Conservation (phyloP, 345 rosid species). For the Triadica sebifera region DNA sequence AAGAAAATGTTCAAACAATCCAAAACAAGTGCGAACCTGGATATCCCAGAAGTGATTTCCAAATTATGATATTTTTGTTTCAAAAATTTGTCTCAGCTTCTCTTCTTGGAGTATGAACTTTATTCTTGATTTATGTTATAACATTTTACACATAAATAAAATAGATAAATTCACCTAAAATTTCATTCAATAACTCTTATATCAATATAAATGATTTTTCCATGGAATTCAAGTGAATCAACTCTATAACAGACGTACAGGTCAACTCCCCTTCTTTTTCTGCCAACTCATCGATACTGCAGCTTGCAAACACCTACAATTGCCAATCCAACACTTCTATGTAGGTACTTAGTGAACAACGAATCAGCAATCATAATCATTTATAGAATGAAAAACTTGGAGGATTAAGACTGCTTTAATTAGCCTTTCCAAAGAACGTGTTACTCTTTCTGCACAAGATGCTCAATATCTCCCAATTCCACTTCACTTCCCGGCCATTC, state of each 20-base stretch:
- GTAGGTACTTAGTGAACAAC: neutral
- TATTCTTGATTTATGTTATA: neutral
- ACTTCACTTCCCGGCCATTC: slow-evolving; percentile 46
- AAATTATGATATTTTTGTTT: neutral
- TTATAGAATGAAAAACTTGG: neutral
- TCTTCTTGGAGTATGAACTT: neutral
- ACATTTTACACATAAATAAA: neutral
- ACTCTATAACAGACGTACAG: neutral
- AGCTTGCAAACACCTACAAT: neutral
- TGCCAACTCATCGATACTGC: neutral
- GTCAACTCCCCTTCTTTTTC: neutral
- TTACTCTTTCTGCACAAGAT: slow-evolving; percentile 55
- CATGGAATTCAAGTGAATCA: neutral
- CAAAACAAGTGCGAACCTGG: neutral
- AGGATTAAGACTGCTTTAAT: neutral
- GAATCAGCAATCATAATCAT: neutral
- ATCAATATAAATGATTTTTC: slow-evolving; percentile 1
- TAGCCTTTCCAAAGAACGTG: neutral
- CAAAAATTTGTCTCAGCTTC: neutral
- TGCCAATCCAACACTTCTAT: neutral
- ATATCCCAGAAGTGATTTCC: neutral
- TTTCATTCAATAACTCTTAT: neutral
- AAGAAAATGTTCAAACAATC: neutral
- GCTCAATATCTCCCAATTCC: slow-evolving; percentile 71
- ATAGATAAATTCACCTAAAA: neutral